These are phyloP conservation scores for Cutaneotrichosporon sp. DNA, from an alignment of 1,284 basidiomycete species.

Conservation along the genomic window DNA sequence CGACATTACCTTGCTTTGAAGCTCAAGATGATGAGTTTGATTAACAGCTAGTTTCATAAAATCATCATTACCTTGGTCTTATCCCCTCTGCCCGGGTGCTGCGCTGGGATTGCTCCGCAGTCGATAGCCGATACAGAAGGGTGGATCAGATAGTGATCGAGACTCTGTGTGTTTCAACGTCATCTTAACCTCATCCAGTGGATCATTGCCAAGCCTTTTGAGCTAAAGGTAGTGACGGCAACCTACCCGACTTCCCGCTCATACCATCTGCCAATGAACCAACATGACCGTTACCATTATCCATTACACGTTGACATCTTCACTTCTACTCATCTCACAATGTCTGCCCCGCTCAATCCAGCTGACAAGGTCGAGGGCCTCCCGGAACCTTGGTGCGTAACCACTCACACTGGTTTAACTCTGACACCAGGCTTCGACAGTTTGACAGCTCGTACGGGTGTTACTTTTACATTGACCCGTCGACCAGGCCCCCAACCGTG, in stretches of 20 bases:
- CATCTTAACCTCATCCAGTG: neutral
- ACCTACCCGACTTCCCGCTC: too few relatives aligned
- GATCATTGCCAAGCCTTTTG: neutral
- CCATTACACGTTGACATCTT: neutral
- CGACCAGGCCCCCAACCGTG: constrained; percentile 37
- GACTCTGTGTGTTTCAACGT: neutral
- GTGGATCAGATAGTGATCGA: neutral
- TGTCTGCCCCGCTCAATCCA: constrained; percentile 3
- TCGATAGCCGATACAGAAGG: too few relatives aligned
- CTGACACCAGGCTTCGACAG: neutral
- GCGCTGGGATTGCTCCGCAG: too few relatives aligned
- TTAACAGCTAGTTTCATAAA: too few relatives aligned
- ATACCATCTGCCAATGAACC: too few relatives aligned
- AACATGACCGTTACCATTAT: too few relatives aligned
- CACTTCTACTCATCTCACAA: neutral
- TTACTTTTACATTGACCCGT: constrained; percentile 32
- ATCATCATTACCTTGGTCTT: too few relatives aligned
- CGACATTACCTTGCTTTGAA: too few relatives aligned
- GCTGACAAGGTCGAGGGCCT: constrained; percentile 3
- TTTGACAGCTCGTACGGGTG: constrained; percentile 2
- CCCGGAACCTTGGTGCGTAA: constrained; percentile 1
- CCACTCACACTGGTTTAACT: too few relatives aligned
- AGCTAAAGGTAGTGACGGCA: too few relatives aligned
- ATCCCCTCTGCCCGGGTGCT: too few relatives aligned
- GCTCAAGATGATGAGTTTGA: too few relatives aligned